Base-by-base conservation (phyloP, 352 stramenopile genomes). In the Phytophthora citricola region DNA sequence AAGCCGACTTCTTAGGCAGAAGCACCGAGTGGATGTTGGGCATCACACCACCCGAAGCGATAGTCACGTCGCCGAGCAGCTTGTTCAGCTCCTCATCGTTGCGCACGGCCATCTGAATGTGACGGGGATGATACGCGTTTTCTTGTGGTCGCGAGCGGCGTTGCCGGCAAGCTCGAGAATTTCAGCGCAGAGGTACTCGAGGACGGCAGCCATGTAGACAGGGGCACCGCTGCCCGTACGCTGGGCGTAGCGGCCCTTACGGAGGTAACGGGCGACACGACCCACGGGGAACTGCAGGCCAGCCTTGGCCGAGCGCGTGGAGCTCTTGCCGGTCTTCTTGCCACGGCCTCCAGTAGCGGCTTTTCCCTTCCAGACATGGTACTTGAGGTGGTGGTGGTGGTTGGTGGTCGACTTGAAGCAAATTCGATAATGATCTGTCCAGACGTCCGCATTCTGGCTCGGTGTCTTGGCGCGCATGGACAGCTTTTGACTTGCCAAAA, bases 41-140 rank as follows among this genome's bases (percentile, higher is more conserved):
- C 52, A 99, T 83, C 12, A 98, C 95, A 97, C 96, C 95, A 62
- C 96, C 96, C 39, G 88, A 88, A 32, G 96, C 94, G 76, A 98
- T 99, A 44, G 95, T 99, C 17, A 98, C 94, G 55, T 89, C 80
- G 59, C 94, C 93, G 2, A 99, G 76, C 43, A 98, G 78, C 73
- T 97, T 97, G 87, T 98, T 98, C 66, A 98, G 76, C 79, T 98
- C 96, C 76, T 98, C 96, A 72, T 99, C 95, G 62, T 85, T 85
- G 51, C 78, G 94, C 5, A 98, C 89, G 34, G 95, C 94, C 56
- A 98, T 85, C 82, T 98, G 96, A 58, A 99, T 97, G 87, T 99
- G 96, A 58, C 95, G 91, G 24, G 96, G 46, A 98, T 94, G 73
- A 99, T 98, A 75, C 95, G 87, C 55, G 80, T 90, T 90, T 99